phyloP scores from a whole-genome alignment of 2,329 filamentous ascomycete genomes.

The Diaporthe velutina region DNA sequence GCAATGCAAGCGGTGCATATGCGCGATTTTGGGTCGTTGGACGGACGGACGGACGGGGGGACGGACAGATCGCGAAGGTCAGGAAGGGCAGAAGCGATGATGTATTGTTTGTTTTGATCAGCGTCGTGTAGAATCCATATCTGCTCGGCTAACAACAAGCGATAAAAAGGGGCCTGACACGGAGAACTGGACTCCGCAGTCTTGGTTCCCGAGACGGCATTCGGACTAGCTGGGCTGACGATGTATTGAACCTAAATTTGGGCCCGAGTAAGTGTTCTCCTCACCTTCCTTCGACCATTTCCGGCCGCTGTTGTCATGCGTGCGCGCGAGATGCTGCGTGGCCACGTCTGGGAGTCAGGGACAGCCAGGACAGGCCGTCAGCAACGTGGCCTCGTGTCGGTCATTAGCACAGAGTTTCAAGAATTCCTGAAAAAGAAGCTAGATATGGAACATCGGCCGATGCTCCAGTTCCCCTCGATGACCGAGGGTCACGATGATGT shows the following conservation, averaged over 20 bases:
- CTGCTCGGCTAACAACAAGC: not conserved
- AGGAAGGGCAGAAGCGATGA: not conserved
- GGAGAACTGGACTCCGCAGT: not conserved
- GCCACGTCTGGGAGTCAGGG: constrained; percentile 8
- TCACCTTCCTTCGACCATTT: not conserved
- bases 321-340: not conserved
- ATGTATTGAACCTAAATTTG: constrained; percentile 17
- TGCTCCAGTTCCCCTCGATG: constrained; percentile 1
- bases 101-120: constrained; percentile 39
- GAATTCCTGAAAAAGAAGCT: not conserved
- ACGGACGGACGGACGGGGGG: not conserved
- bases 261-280: not conserved
- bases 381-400: constrained; percentile 23
- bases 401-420: constrained; percentile 8
- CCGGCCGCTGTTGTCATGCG: constrained; percentile 14
- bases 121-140: constrained; percentile 15
- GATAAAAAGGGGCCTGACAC: not conserved
- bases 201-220: not conserved
- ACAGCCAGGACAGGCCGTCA: constrained; percentile 17
- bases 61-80: not conserved
- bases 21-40: not conserved
- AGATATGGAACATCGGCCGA: constrained; percentile 1
- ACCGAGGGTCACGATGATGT: constrained; percentile 33
- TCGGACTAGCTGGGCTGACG: constrained; percentile 10
- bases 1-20: not conserved